These are phyloP conservation scores for Backusella parvicylindrica DNA, from an alignment of 192 early-diverging fungal species.

Conservation along the genomic window DNA sequence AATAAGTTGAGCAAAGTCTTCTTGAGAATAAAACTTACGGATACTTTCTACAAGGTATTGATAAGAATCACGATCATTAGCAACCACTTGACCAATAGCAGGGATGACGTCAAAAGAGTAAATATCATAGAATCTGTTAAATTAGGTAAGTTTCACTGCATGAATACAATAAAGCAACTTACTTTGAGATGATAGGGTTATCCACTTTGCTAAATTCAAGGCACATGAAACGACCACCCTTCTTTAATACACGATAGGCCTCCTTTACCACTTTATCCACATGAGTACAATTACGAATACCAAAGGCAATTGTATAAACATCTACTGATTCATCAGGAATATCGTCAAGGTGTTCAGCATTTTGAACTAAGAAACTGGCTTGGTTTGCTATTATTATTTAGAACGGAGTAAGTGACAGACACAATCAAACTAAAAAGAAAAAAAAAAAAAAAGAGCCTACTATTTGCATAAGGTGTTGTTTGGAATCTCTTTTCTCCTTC, in stretches of 20 bases:
- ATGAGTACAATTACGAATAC: constrained; percentile 97
- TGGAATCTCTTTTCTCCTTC: constrained; percentile 79
- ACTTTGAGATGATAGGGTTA: constrained; percentile 80
- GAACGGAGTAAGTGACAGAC: background rate
- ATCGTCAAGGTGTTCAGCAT: constrained; percentile 80
- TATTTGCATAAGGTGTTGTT: constrained; percentile 44
- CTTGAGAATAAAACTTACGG: constrained; percentile 87
- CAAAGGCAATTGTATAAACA: constrained; percentile 96
- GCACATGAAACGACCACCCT: constrained; percentile 94
- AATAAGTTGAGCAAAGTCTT: constrained; percentile 89
- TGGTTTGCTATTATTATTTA: constrained; percentile 44
- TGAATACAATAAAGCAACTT: background rate
- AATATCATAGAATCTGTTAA: constrained; percentile 69
- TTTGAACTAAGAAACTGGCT: constrained; percentile 76
- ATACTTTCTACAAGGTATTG: constrained; percentile 98
- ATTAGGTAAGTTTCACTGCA: background rate
- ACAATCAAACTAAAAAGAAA: constrained; percentile 19
- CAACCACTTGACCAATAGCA: constrained; percentile 78
- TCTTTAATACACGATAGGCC: constrained; percentile 92
- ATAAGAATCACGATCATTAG: constrained; percentile 88
- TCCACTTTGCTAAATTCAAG: constrained; percentile 90
- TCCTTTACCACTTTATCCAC: constrained; percentile 83
- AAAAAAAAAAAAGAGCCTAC: constrained; percentile 28
- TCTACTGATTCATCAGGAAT: constrained; percentile 81
- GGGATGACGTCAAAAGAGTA: constrained; percentile 97